These are phyloP conservation scores for Plasmodium coatneyi DNA, from an alignment of 169 alveolate species.

Conservation along the genomic window DNA sequence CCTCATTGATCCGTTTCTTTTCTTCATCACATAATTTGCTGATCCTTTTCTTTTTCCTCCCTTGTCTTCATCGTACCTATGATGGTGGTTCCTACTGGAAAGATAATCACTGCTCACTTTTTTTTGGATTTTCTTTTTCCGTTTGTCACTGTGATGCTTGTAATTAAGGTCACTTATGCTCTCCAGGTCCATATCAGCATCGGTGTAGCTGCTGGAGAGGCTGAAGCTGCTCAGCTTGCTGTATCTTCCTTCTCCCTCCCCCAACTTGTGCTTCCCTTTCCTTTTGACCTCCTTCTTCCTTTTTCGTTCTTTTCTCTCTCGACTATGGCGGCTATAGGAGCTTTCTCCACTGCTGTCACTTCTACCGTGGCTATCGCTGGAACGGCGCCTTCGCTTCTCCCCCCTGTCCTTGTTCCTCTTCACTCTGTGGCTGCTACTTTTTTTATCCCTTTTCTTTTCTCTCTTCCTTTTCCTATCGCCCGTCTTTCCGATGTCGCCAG, in stretches of 20 bases:
- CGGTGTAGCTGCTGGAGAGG: constrained; percentile 15
- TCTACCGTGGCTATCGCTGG: not conserved
- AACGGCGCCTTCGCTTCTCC: not conserved
- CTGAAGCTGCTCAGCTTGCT: constrained; percentile 7
- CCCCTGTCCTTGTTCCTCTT: not conserved
- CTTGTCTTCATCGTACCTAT: not conserved
- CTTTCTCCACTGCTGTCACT: not conserved
- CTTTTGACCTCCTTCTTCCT: not conserved
- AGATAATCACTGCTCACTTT: not conserved
- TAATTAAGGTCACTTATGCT: not conserved
- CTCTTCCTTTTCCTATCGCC: not conserved
- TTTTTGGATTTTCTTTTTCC: not conserved
- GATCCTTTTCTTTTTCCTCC: not conserved
- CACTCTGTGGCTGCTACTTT: not conserved
- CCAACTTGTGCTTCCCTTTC: not conserved
- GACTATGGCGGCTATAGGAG: not conserved
- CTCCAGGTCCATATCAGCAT: not conserved
- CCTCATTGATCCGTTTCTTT: not conserved
- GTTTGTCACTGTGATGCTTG: not conserved
- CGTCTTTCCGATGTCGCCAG: not conserved
- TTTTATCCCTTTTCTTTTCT: not conserved
- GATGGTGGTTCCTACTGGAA: not conserved
- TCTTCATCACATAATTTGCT: not conserved
- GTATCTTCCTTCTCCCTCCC: not conserved
- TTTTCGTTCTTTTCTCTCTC: not conserved